These are phyloP conservation scores for Coemansia guatemalensis DNA, from an alignment of 192 early-diverging fungal species.

Conservation along the genomic window DNA sequence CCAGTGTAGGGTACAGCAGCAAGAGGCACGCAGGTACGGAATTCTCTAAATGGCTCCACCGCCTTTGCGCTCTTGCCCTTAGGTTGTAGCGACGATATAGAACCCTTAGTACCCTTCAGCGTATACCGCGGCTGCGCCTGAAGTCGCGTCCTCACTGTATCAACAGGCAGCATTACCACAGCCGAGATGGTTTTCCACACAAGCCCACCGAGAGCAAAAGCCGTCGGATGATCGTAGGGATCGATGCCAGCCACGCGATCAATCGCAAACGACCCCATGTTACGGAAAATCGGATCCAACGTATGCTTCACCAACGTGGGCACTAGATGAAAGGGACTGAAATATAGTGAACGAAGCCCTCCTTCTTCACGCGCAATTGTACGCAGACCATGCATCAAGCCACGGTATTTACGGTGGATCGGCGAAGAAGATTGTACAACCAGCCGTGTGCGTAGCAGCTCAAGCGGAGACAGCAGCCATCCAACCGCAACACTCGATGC, in stretches of 20 bases:
- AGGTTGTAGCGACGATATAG: not conserved
- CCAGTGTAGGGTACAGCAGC: slow-evolving; percentile 73
- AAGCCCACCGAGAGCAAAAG: slow-evolving; percentile 63
- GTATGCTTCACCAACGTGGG: slow-evolving; percentile 82
- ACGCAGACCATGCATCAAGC: slow-evolving; percentile 71
- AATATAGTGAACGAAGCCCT: slow-evolving; percentile 66
- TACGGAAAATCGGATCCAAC: slow-evolving; percentile 69
- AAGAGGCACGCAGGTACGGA: slow-evolving; percentile 65
- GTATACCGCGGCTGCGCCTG: slow-evolving; percentile 75
- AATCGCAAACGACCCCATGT: slow-evolving; percentile 64
- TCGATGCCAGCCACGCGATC: slow-evolving; percentile 61
- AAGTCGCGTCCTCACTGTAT: slow-evolving; percentile 82
- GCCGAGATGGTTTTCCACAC: slow-evolving; percentile 70
- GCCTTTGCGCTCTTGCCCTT: slow-evolving; percentile 11
- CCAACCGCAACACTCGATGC: slow-evolving; percentile 75
- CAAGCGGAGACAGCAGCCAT: slow-evolving; percentile 82
- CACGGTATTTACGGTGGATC: slow-evolving; percentile 76
- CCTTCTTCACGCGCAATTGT: slow-evolving; percentile 81
- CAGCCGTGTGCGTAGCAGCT: slow-evolving; percentile 84
- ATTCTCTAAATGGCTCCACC: slow-evolving; percentile 44
- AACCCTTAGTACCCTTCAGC: slow-evolving; percentile 17
- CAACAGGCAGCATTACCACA: slow-evolving; percentile 77
- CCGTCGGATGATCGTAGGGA: slow-evolving; percentile 60
- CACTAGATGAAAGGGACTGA: slow-evolving; percentile 63
- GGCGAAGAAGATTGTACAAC: slow-evolving; percentile 82